Evolutionary conservation across 345 rosid genomes (phyloP), one percentile per base, ranked within the genome.

Genomic region (Eucalyptus dawsonii): DNA sequence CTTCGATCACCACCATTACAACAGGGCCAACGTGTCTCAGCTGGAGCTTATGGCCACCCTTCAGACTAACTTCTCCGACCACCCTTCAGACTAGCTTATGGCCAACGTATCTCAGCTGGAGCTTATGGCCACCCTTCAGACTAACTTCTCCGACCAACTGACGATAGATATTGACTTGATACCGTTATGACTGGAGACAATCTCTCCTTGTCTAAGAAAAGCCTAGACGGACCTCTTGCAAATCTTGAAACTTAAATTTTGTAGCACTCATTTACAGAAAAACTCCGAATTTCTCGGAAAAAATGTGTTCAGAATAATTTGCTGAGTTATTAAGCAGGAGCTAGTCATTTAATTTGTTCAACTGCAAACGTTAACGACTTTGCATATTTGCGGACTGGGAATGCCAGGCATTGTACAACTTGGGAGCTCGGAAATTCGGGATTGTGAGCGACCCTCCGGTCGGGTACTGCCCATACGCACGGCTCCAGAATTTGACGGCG

Each of bases 371-470:
- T 17, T 17, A 69, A 69, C 80, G 25, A 17, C 11, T 31, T 31
- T 0, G 80, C 80, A 34, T 69, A 31, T 9, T 16, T 16, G 1
- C 0, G 24, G 42, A 72, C 4, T 1, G 25, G 25, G 81, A 72
- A 34, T 19, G 44, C 81, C 81, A 72, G 45, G 93, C 90, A 56
- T 87, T 94, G 65, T 89, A 91, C 62, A 65, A 56, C 15, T 37
- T 91, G 86, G 95, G 94, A 60, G 95, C 92, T 51, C 86, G 92
- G 86, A 94, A 89, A 72, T 92, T 93, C 14, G 95, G 90, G n/a
- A 92, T 94, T 29, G 62, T 93, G 29, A 21, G 90, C 6, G 88
- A 83, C 24, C 92, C 91, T 6, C 91, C 93, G 9, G 6, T 93
- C 2, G 94, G 95, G 9, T 94, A 95, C 90, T 91, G 93, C 88